A percentile compares a stretch with the other conserved stretches of the same genome.
These are phyloP conservation scores for Marasmius oreades DNA, from an alignment of 1,284 basidiomycete species.

Conservation along the genomic window DNA sequence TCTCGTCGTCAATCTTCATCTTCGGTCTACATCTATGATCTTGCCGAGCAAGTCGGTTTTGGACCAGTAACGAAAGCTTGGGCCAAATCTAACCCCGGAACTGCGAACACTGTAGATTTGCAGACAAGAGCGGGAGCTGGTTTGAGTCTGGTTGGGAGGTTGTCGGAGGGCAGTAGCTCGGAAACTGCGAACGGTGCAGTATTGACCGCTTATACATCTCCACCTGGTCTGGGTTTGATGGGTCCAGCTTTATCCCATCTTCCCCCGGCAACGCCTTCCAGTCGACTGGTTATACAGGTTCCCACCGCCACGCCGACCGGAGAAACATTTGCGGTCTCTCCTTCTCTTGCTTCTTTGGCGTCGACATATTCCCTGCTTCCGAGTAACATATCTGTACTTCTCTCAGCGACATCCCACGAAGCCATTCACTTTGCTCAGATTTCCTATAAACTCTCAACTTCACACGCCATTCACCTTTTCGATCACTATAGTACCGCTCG, in stretches of 20 bases:
- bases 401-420: conserved; percentile 81
- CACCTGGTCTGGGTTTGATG: conserved; percentile 75
- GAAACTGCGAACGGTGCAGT: conserved; percentile 54
- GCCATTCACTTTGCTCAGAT: conserved; percentile 69
- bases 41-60: conserved; percentile 77
- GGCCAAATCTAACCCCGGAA: conserved; percentile 37
- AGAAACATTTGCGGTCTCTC: conserved; percentile 65
- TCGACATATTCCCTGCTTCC: conserved; percentile 60
- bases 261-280: conserved; percentile 54
- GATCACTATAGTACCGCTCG: conserved; percentile 71
- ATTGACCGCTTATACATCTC: conserved; percentile 76
- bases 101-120: conserved; percentile 61
- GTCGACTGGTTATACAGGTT: conserved; percentile 76
- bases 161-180: conserved; percentile 74
- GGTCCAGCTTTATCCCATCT: conserved; percentile 65
- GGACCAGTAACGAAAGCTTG: conserved; percentile 66
- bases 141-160: conserved; percentile 75
- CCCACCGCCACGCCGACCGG: conserved; percentile 66
- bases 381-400: conserved; percentile 68
- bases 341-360: conserved; percentile 68
- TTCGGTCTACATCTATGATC: conserved; percentile 75
- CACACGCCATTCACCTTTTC: conserved; percentile 76
- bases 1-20: conserved; percentile 54
- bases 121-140: conserved; percentile 91
- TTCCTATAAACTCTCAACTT: conserved; percentile 57